phyloP scores from a whole-genome alignment of 1,284 basidiomycete genomes.

The Microbotryum scabiosae region DNA sequence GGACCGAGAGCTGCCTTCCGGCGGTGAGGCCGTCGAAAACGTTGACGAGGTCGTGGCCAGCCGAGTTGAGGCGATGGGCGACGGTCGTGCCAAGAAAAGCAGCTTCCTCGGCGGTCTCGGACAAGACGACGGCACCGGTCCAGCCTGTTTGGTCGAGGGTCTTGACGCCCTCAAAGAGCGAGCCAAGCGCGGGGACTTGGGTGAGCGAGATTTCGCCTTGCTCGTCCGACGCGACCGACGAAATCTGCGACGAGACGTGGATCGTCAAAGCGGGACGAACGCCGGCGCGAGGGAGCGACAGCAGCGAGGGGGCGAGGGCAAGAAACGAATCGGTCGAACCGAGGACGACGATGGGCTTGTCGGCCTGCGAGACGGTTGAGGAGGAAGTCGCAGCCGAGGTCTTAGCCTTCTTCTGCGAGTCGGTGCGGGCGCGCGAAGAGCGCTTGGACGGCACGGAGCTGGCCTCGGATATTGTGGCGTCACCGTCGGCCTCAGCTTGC shows the following conservation, averaged over 20 bases:
- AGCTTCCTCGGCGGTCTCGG: conserved; percentile 68
- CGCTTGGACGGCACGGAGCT: conserved; percentile 7
- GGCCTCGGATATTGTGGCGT: background rate
- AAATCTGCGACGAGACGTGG: conserved; percentile 30
- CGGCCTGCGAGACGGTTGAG: background rate
- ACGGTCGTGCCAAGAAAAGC: conserved; percentile 57
- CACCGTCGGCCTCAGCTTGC: conserved; percentile 38
- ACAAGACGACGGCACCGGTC: conserved; percentile 66
- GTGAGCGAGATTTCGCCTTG: conserved; percentile 59
- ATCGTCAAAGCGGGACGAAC: conserved; percentile 53
- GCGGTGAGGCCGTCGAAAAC: conserved; percentile 67
- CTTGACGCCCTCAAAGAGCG: conserved; percentile 43
- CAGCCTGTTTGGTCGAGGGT: conserved; percentile 18
- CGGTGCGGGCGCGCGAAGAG: conserved; percentile 1
- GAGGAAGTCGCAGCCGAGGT: background rate
- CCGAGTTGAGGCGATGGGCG: conserved; percentile 48
- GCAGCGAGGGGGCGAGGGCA: conserved; percentile 68
- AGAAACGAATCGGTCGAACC: conserved; percentile 44
- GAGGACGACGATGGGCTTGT: conserved; percentile 39
- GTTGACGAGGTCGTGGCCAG: conserved; percentile 59
- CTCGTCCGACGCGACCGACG: conserved; percentile 60
- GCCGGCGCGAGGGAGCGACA: conserved; percentile 55
- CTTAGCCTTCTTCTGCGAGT: conserved; percentile 6
- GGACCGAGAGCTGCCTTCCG: conserved; percentile 50
- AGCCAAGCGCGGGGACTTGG: conserved; percentile 50